Evolutionary conservation across 139 green algal species (phyloP).

Genomic region (Tetraselmis chui): DNA sequence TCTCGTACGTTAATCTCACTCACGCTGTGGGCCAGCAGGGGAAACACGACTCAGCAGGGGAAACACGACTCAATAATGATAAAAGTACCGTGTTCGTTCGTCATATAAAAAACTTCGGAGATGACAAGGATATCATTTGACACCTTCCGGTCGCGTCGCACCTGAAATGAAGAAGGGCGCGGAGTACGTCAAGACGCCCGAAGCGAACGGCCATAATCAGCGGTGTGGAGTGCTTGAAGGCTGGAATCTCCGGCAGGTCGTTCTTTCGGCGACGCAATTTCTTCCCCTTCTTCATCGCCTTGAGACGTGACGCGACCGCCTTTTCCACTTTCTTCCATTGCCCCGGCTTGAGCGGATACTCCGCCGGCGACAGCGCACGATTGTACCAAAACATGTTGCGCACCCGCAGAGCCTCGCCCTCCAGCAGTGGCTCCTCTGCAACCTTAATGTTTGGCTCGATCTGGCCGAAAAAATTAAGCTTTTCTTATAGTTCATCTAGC

Average conservation of each 20-base stretch:
- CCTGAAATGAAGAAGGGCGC: conserved; percentile 6
- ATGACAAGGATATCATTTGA: too few relatives aligned
- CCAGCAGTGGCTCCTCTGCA: not conserved
- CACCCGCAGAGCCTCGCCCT: conserved; percentile 1
- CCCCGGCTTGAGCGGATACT: not conserved
- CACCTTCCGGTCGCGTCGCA: not conserved
- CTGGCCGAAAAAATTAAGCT: too few relatives aligned
- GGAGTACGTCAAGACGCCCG: conserved; percentile 18
- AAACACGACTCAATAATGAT: not conserved
- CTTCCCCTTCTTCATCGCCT: not conserved
- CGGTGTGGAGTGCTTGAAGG: conserved; percentile 18
- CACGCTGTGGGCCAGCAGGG: not conserved
- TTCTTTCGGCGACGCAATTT: not conserved
- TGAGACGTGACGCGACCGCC: not conserved
- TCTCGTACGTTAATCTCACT: conserved; percentile 17
- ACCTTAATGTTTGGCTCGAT: not conserved
- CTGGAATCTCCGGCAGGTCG: conserved; percentile 18
- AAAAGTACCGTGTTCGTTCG: not conserved
- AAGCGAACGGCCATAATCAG: conserved; percentile 27
- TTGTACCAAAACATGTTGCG: conserved; percentile 20
- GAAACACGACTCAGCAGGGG: too few relatives aligned
- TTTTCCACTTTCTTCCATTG: not conserved
- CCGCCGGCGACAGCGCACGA: not conserved
- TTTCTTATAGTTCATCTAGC: too few relatives aligned
- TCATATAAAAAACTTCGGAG: not conserved